Evolutionary conservation across 2,329 filamentous ascomycete species (phyloP).

Genomic region (Cercospora beticola): DNA sequence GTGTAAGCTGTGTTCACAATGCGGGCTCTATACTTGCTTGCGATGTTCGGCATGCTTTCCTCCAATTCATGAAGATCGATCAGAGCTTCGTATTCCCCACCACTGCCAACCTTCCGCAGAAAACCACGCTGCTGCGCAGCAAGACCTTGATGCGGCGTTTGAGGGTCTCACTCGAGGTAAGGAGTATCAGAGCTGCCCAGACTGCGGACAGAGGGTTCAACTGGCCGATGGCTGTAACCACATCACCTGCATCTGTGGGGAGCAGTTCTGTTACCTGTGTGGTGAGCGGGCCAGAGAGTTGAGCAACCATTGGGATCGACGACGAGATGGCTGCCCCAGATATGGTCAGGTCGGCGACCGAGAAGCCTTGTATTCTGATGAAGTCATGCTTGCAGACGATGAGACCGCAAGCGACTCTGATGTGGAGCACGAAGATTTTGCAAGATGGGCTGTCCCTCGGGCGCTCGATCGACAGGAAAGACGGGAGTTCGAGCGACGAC

Average conservation of each 20-base stretch:
- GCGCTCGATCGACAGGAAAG: constrained; percentile 12
- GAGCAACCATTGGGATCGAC: constrained; percentile 16
- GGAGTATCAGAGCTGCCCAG: constrained; percentile 26
- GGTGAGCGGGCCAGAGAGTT: constrained; percentile 7
- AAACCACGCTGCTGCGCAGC: constrained; percentile 1
- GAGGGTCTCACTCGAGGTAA: constrained; percentile 19
- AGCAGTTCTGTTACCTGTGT: constrained; percentile 22
- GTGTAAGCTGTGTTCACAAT: constrained; percentile 5
- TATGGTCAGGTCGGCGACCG: constrained; percentile 17
- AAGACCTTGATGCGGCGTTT: constrained; percentile 16
- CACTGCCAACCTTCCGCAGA: constrained; percentile 5
- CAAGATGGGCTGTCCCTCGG: constrained; percentile 8
- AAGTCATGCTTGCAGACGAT: constrained; percentile 11
- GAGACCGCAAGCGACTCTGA: constrained; percentile 3
- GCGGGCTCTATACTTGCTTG: constrained; percentile 5
- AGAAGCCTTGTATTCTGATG: constrained; percentile 14
- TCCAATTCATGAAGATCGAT: not conserved
- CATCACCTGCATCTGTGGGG: constrained; percentile 22
- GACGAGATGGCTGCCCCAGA: constrained; percentile 14
- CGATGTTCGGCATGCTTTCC: constrained; percentile 10
- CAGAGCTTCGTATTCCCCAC: constrained; percentile 3
- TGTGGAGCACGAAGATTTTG: constrained; percentile 10
- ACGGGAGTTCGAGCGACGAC: constrained; percentile 6
- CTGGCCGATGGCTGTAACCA: constrained; percentile 25
- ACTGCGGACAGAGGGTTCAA: constrained; percentile 14